phyloP scores from a whole-genome alignment of 1,284 basidiomycete species.

The Rhodotorula sp. region DNA sequence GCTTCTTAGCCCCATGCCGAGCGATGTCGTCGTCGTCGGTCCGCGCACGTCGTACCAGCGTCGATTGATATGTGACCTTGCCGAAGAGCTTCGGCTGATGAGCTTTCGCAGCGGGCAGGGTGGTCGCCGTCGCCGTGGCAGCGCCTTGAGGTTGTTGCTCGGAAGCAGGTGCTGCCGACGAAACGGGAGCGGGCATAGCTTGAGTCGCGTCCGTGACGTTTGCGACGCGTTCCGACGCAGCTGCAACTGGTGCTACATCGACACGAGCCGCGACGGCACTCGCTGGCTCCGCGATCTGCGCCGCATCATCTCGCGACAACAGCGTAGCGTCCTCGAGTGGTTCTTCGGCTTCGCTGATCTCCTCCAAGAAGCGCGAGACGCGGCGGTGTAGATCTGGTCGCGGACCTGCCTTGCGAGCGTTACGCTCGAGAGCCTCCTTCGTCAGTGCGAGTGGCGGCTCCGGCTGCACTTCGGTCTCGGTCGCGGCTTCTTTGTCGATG shows the following conservation, averaged over 20 bases:
- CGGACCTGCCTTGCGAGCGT: background rate
- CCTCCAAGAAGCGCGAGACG: constrained; percentile 1
- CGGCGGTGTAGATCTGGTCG: background rate
- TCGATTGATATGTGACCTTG: too few species aligned
- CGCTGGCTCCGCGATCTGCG: too few species aligned
- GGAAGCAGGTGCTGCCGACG: background rate
- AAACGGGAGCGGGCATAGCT: background rate
- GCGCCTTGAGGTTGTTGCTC: too few species aligned
- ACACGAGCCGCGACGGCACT: background rate
- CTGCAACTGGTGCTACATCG: background rate
- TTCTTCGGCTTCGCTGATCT: background rate
- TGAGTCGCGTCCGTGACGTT: too few species aligned
- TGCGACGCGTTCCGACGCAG: background rate
- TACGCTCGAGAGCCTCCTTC: constrained; percentile 3
- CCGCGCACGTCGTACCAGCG: background rate
- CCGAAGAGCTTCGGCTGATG: too few species aligned
- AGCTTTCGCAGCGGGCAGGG: too few species aligned
- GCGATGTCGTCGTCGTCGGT: background rate
- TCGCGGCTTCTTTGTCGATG: too few species aligned
- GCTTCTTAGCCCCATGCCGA: background rate
- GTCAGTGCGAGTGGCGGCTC: constrained; percentile 1
- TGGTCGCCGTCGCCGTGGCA: too few species aligned
- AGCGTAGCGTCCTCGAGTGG: background rate
- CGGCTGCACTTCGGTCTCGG: too few species aligned
- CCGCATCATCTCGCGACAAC: background rate